These are phyloP conservation scores for Thalassia testudinum DNA, from an alignment of 116 monocot genomes.

Conservation along the genomic window DNA sequence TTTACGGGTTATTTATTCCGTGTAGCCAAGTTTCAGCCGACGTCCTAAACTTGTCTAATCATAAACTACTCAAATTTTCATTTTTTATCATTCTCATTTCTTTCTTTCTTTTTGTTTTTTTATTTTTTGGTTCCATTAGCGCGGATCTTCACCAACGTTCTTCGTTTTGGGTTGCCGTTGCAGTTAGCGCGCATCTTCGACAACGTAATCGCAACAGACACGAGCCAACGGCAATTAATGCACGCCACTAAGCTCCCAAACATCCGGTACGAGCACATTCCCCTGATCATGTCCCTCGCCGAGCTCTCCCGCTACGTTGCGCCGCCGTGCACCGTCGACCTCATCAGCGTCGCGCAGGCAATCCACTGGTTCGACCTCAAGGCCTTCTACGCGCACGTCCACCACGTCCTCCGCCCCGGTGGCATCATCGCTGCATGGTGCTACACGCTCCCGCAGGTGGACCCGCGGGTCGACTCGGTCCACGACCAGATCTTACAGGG, in stretches of 20 bases:
- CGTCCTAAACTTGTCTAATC: too few species aligned
- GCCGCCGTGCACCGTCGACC: constrained; percentile 30
- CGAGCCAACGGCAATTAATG: constrained; percentile 39
- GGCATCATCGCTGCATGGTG: constrained; percentile 67
- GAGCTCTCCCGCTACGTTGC: constrained; percentile 28
- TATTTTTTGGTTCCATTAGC: not conserved
- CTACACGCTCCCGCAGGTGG: constrained; percentile 40
- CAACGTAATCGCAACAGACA: constrained; percentile 51
- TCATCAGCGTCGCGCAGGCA: constrained; percentile 69
- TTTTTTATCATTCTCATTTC: not conserved
- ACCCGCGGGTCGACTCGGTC: constrained; percentile 26
- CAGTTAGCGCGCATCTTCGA: constrained; percentile 51
- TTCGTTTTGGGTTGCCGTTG: too few species aligned
- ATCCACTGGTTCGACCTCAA: constrained; percentile 77
- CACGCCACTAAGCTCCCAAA: too few species aligned
- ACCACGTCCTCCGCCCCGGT: constrained; percentile 26
- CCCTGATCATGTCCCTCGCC: constrained; percentile 11
- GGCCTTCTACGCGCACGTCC: constrained; percentile 39
- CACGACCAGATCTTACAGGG: constrained; percentile 9
- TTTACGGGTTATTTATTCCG: too few species aligned
- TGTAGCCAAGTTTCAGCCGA: too few species aligned
- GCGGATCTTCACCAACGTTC: too few species aligned
- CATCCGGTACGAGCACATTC: constrained; percentile 37
- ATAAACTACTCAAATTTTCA: not conserved
- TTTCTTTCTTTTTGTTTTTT: not conserved